Conservation (phyloP, 305 asterid species). For the Rubia peregrina region DNA sequence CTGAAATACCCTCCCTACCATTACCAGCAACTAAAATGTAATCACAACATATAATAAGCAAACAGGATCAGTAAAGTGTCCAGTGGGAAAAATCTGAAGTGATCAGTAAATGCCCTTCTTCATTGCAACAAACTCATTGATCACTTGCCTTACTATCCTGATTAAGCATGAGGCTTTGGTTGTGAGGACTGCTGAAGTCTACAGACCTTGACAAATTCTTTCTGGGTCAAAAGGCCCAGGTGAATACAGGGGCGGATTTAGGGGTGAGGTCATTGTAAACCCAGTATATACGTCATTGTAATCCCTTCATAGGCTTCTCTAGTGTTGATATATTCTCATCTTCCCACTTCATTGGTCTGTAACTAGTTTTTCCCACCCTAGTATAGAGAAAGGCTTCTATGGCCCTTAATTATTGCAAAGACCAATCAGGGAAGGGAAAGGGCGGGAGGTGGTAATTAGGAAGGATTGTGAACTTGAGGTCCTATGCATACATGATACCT, state of each 20-base stretch:
- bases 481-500: no score
- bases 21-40: background rate
- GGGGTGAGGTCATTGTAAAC: background rate
- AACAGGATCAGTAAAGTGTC: background rate
- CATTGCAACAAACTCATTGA: background rate
- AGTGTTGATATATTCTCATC: no score
- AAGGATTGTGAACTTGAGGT: no score
- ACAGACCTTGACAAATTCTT: background rate
- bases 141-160: background rate
- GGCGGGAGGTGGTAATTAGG: no score
- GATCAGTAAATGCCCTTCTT: background rate
- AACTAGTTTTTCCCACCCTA: no score
- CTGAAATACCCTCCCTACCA: background rate
- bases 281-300: no score
- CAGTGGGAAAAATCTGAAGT: background rate
- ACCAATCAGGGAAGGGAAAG: background rate
- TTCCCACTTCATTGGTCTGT: no score
- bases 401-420: background rate
- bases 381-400: background rate
- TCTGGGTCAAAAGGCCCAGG: no score
- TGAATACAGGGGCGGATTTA: no score
- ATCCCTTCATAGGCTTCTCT: no score
- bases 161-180: background rate
- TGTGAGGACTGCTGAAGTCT: background rate
- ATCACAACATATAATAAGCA: background rate